Base-by-base conservation (phyloP, 192 early-diverging fungal species). In the Entomortierella beljakovae region DNA sequence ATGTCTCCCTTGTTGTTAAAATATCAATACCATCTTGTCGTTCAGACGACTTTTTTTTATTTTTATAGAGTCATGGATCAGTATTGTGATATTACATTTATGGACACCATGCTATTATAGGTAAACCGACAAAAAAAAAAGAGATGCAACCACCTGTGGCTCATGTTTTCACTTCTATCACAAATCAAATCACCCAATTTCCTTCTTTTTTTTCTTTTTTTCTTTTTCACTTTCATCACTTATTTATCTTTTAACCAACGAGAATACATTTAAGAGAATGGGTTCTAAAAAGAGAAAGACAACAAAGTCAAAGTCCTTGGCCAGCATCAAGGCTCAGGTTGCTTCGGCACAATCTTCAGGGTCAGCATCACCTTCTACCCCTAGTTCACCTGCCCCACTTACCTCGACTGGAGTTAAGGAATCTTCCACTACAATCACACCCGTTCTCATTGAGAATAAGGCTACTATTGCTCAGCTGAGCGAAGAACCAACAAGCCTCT, bases 361-460 rank as follows among this genome's bases (percentile, higher is more conserved):
- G 7, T 67, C 64, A 3, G 43, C 72, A 13, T 68, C 72, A 6
- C 46, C 64, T 35, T n/a, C n/a, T n/a, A 51, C 56, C 23, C 25
- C 42, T n/a, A 29, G 7, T 48, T 33, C 68, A 23, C 62, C 63
- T 23, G 62, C 71, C 18, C 62, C 28, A 20, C 9, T 50, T 42
- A 33, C 51, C 57, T 25, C 56, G 20, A 42, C 64, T 13, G 52
- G 23, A 1, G 68, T 66, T 11, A 40, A 23, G 15, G 60, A 64
- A 28, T 77, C 73, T 15, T 77, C 73, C 18, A 68, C 65, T 56
- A 37, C n/a, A n/a, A n/a, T n/a, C n/a, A n/a, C n/a, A n/a, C n/a
- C n/a, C n/a, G n/a, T n/a, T n/a, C n/a, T 68, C 52, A 77, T 68
- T 55, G 58, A 77, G 32, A 31, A 52, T 23, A 46, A 56, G n/a